Base-by-base conservation (phyloP, 164 flowering plant genomes). In the Protea cynaroides region DNA sequence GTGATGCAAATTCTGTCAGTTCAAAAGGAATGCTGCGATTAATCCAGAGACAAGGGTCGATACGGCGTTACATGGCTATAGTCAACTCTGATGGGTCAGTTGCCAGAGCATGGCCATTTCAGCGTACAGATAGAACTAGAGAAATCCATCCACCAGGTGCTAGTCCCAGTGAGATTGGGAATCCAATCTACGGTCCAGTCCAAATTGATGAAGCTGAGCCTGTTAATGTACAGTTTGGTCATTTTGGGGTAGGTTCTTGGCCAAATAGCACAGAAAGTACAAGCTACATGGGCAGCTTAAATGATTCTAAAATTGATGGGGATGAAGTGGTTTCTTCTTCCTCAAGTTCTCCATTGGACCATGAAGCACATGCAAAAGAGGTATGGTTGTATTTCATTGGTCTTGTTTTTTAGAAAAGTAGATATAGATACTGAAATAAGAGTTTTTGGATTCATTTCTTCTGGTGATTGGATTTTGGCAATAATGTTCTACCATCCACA, bases 21-120 rank as follows among this genome's bases (percentile, higher is more conserved):
- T 86, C 92, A 34, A 88, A 88, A 80, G 88, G 95, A 15, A 88
- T 90, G 97, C 83, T 88, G 69, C 92, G 85, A 70, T 79, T 88
- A 58, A 88, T 90, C 70, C 92, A 90, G 74, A 80, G 90, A 54
- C 78, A 88, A 73, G 97, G 97, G 66, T 90, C 97, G 49, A 73
- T 82, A 56, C 75, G 95, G 72, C 86, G 88, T 71, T 71, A 88
- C 56, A 86, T 90, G 95, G 94, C 97, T 67, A 84, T 90, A 68
- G 69, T 88, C 8, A 84, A 90, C 63, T 82, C 69, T 47, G 97
- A 90, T 79, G 97, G 97, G 23, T 85, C 97, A 62, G 89, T 88
- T 36, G 97, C 97, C 46, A 88, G 79, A 72, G 89, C 95, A 24
- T 88, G 95, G 97, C 95, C 95, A 62, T 85, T 90, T 56, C 75